Percentiles rank a stretch among this genome's conserved stretches.
phyloP scores from a whole-genome alignment of 2,329 filamentous ascomycete species.

The Aureobasidium mangrovei region DNA sequence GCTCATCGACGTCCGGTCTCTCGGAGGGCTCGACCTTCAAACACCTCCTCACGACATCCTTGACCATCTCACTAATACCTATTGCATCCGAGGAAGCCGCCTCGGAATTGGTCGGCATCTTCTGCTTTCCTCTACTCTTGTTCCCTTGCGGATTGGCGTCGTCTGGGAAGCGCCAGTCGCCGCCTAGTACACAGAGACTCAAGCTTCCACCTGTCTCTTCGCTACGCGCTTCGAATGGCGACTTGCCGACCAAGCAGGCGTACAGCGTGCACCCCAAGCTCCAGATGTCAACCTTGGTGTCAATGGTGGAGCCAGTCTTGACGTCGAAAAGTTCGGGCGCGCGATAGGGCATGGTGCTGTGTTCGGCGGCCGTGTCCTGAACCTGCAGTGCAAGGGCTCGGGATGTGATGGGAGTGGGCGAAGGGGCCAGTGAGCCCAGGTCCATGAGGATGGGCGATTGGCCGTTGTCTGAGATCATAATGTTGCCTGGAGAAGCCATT shows the following conservation, averaged over 20 bases:
- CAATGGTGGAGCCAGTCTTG: slow-evolving; percentile 81
- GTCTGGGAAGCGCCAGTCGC: slow-evolving; percentile 94
- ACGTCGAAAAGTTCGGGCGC: slow-evolving; percentile 97
- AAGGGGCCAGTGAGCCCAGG: slow-evolving; percentile 79
- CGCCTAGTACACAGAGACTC: slow-evolving; percentile 83
- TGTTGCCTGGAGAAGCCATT: slow-evolving; percentile 54
- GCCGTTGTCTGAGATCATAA: slow-evolving; percentile 95
- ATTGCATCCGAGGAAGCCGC: slow-evolving; percentile 31
- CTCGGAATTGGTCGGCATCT: slow-evolving; percentile 26
- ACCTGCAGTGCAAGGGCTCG: slow-evolving; percentile 83
- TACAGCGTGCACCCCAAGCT: slow-evolving; percentile 95
- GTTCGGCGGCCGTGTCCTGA: slow-evolving; percentile 90
- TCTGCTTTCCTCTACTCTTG: slow-evolving; percentile 45
- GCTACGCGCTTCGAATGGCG: slow-evolving; percentile 87
- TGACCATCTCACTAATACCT: slow-evolving; percentile 68
- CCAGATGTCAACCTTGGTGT: slow-evolving; percentile 98
- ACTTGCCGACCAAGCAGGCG: slow-evolving; percentile 92
- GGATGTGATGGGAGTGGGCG: slow-evolving; percentile 81
- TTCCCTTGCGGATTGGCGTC: slow-evolving; percentile 55
- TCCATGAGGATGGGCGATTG: slow-evolving; percentile 92
- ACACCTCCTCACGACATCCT: slow-evolving; percentile 80
- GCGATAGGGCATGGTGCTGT: slow-evolving; percentile 97
- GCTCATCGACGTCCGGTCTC: slow-evolving; percentile 74
- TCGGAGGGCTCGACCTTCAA: slow-evolving; percentile 79
- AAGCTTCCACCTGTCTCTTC: slow-evolving; percentile 94